A percentile compares a stretch with the other conserved stretches of the same genome.
Conservation (phyloP, 108 stramenopile species). For the Aurantiochytrium sp. region DNA sequence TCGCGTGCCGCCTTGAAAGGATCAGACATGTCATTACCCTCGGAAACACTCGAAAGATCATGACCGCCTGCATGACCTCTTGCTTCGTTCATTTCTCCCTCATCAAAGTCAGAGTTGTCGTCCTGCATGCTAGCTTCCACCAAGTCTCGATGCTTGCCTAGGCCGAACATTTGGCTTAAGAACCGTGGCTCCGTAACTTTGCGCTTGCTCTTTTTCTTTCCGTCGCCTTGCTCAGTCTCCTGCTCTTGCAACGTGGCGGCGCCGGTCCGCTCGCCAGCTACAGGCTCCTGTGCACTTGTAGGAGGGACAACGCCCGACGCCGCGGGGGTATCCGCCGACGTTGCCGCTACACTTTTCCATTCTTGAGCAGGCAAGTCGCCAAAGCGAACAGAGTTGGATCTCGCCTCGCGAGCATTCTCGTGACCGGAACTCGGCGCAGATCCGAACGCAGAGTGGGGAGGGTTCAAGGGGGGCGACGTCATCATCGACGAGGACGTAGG, state of each 20-base stretch:
- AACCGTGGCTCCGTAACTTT: not conserved
- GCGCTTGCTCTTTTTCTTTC: not conserved
- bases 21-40: slow-evolving; percentile 6
- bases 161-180: not conserved
- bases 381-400: not conserved
- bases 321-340: too few relatives aligned
- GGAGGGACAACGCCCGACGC: too few relatives aligned
- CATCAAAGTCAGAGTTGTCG: slow-evolving; percentile 14
- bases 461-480: too few relatives aligned
- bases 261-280: too few relatives aligned
- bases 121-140: not conserved
- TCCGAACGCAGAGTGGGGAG: too few relatives aligned
- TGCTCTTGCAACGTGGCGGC: too few relatives aligned
- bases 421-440: too few relatives aligned
- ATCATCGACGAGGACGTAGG: too few relatives aligned
- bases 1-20: not conserved
- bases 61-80: too few relatives aligned
- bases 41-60: not conserved
- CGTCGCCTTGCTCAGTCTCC: not conserved
- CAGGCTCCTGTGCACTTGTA: too few relatives aligned
- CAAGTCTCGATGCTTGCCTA: not conserved
- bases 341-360: not conserved
- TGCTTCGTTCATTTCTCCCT: not conserved
- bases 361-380: not conserved
- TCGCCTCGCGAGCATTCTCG: too few relatives aligned